Evolutionary conservation across 805 yeast species (phyloP), one percentile per base, ranked within the genome.

Genomic region (Vanderwaltozyma tropicalis): DNA sequence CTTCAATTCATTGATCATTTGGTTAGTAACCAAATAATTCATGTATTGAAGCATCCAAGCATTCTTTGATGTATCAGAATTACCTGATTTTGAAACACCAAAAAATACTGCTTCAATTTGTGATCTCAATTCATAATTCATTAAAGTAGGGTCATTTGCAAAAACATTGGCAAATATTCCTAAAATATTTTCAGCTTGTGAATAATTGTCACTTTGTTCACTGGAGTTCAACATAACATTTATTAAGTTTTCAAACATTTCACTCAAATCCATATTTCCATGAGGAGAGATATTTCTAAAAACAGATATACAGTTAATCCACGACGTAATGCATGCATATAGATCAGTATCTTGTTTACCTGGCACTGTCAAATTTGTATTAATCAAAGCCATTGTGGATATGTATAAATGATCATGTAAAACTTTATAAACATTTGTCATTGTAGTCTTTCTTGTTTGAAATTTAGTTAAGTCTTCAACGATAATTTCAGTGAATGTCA

Each of bases 41-140:
- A 60, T 53, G 31, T 59, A 60, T 38, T 52, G 50, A 31, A 57
- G 32, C 55, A 58, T 55, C 61, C 63, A 60, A 14, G 46, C 46
- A 31, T 57, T 52, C 27, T 46, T 45, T 2, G 49, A 41, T 7
- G 46, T 38, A 27, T 49, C 52, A 2, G 41, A 42, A 30, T 41
- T 43, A 10, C 44, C 42, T 12, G 51, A 38, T 34, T 54, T 48
- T 2, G 58, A 48, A 4, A 55, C 55, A 17, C 61, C 61, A 18
- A 59, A 41, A 20, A 60, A 56, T 2, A 57, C 49, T 1, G 45
- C 47, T 42, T 60, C 64, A 7, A 59, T 28, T 27, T 48, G 43
- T 28, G 48, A 46, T 39, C 63, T 51, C 30, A 50, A 39, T 16
- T 58, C 58, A 37, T 47, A 58, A 30, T 44, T 47, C 51, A 60